phyloP scores from a whole-genome alignment of 352 stramenopile species.

The Globisporangium emineosum region DNA sequence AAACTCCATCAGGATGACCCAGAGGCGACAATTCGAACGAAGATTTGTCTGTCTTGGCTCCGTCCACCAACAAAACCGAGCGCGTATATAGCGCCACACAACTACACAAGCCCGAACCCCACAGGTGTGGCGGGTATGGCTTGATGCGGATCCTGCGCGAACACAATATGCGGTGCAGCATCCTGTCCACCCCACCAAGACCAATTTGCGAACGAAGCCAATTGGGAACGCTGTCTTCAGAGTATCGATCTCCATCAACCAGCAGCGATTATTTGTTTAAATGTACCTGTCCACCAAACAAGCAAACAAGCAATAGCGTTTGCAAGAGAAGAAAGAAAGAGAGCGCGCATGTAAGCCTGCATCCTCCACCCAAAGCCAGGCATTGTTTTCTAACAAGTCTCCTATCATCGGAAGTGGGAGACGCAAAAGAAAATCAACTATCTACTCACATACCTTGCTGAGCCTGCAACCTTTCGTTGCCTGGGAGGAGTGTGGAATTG shows the following conservation, averaged over 20 bases:
- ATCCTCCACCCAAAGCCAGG: background rate
- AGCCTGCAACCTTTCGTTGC: background rate
- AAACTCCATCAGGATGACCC: background rate
- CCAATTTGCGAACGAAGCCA: slow-evolving; percentile 9
- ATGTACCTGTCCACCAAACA: background rate
- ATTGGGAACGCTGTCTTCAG: background rate
- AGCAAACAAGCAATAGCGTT: background rate
- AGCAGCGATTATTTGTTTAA: slow-evolving; percentile 4
- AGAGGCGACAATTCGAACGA: slow-evolving; percentile 6
- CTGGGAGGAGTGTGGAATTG: background rate
- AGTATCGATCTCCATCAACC: background rate
- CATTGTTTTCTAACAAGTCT: background rate
- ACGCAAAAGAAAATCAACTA: background rate
- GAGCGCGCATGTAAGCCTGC: background rate
- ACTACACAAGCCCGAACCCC: background rate
- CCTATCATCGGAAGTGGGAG: slow-evolving; percentile 4
- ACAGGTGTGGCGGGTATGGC: background rate
- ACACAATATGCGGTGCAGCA: background rate
- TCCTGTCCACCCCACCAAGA: background rate
- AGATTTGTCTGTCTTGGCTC: background rate
- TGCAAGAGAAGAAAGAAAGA: slow-evolving; percentile 3
- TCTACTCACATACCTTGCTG: background rate
- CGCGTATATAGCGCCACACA: background rate
- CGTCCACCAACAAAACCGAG: background rate
- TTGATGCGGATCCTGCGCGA: background rate